Base-by-base conservation (phyloP, 1,284 basidiomycete species). In the Pseudozyma pruni region DNA sequence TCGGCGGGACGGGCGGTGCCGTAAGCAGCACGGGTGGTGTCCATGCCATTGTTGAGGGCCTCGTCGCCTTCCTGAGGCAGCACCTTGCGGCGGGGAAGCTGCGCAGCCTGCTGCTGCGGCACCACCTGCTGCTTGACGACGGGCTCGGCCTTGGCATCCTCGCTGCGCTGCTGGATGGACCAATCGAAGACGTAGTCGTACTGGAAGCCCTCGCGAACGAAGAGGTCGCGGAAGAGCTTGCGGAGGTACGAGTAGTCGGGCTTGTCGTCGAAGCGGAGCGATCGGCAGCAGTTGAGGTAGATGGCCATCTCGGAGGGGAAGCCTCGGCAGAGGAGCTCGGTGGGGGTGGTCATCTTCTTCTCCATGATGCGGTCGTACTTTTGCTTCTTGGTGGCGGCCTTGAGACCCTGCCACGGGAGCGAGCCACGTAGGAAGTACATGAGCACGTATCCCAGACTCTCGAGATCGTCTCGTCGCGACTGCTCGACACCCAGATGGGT, bases 401-500 rank as follows among this genome's bases (percentile, higher is more conserved):
- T 81, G 39, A 82, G 74, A 16, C 80, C 80, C 53, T 82, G 80
- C 80, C 80, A 82, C 20, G 80, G 80, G 19, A 82, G 73, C 20
- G 78, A 80, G 47, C 80, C 80, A 17, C 80, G 78, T 49, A 82
- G 72, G 71, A 82, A 82, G 72, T 82, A 82, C 80, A 82, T 82
- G 38, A 82, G 67, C 9, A 82, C 80, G 71, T 82, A 81, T 22
- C 80, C 80, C 31, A 82, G 71, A 9, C 72, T 74, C 70, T 82
- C 80, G 61, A 82, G 77, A 40, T 82, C 80, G 55, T 82, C 80
- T 48, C 80, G 76, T 46, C 80, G 78, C 4, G 79, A 81, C 70
- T 82, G 80, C 60, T 82, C 80, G 54, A 98, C 94, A 79, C 95
- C 96, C 81, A 98, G 85, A 83, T 98, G 96, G 42, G 95, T 98